Base-by-base conservation (phyloP, 768 basidiomycete genomes). In the Mycena polygramma region DNA sequence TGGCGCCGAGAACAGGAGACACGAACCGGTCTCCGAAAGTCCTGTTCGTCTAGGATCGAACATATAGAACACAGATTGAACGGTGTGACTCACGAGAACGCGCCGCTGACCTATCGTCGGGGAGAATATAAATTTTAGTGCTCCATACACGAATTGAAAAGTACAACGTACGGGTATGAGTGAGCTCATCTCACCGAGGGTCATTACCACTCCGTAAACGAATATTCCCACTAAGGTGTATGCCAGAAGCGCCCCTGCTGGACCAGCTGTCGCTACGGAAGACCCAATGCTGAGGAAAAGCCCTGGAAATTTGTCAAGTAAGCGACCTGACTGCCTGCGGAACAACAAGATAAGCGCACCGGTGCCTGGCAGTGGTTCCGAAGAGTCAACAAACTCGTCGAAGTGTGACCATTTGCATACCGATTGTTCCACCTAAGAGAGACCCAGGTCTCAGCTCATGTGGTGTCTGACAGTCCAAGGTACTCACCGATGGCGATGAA, bases 201-300 rank as follows among this genome's bases (percentile, higher is more conserved):
- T 79, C 35, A 90, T 89, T 54, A 91, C 89, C 43, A 90, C 89
- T 48, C 85, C 80, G 76, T 88, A 90, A 35, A 89, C 87, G 78
- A 90, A 90, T 26, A 88, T 10, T 20, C 89, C 89, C 58, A 90
- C 88, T 57, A 89, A 83, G 30, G 84, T 80, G 76, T 90, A 92
- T 2, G 90, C 89, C 3, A 91, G 75, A 20, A 91, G 77, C n/a
- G 90, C 84, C 70, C 89, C 89, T 20, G 84, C 90, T 10, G 90
- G 89, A 48, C 90, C 90, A 43, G 89, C 89, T 41, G 62, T 69
- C 17, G 68, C 68, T 5, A 69, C 57, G 39, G 68, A 69, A n/a
- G 54, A 49, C 19, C 68, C 68, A 15, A 69, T 58, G n/a, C 68
- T 69, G 20, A 69, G 68, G 35, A 69, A 69, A 13, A 69, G 68